Percentiles rank a stretch among this genome's conserved stretches.
Conservation (phyloP, 83 land plant species). For the Picea abies region DNA sequence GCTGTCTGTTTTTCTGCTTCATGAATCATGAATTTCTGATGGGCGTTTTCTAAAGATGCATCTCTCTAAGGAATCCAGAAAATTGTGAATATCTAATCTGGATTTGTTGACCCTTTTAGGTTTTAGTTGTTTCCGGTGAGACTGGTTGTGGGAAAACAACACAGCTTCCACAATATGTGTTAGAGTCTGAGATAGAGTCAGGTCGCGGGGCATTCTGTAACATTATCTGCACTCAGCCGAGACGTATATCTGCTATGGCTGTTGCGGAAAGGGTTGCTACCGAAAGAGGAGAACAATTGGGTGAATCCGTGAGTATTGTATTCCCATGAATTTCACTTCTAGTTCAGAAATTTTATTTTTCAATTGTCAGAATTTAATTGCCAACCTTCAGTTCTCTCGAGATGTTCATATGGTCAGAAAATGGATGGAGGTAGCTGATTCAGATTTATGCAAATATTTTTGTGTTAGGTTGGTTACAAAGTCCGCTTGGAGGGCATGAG, state of each 20-base stretch:
- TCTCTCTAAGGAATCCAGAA: not conserved
- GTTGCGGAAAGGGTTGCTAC: constrained; percentile 88
- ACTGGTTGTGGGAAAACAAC: constrained; percentile 98
- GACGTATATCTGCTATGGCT: constrained; percentile 91
- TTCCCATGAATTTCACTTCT: not conserved
- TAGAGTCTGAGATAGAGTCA: constrained; percentile 89
- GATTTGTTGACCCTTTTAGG: constrained; percentile 33
- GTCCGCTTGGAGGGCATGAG: constrained; percentile 96
- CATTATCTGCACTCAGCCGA: constrained; percentile 94
- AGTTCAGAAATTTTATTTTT: not conserved
- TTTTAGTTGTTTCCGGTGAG: constrained; percentile 85
- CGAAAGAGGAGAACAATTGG: constrained; percentile 85
- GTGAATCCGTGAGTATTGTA: constrained; percentile 54
- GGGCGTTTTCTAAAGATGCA: not conserved
- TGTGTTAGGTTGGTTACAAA: constrained; percentile 89
- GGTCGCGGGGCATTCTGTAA: constrained; percentile 87
- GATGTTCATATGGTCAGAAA: not conserved
- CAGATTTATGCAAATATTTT: not conserved
- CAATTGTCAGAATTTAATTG: not conserved
- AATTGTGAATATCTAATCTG: not conserved
- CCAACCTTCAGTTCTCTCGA: not conserved
- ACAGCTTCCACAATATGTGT: constrained; percentile 87
- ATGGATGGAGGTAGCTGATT: not conserved
- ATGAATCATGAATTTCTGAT: too few species aligned
- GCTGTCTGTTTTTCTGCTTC: too few species aligned